These are phyloP conservation scores for Talaromyces sp. DNA, from an alignment of 2,329 filamentous ascomycete species.

Conservation along the genomic window DNA sequence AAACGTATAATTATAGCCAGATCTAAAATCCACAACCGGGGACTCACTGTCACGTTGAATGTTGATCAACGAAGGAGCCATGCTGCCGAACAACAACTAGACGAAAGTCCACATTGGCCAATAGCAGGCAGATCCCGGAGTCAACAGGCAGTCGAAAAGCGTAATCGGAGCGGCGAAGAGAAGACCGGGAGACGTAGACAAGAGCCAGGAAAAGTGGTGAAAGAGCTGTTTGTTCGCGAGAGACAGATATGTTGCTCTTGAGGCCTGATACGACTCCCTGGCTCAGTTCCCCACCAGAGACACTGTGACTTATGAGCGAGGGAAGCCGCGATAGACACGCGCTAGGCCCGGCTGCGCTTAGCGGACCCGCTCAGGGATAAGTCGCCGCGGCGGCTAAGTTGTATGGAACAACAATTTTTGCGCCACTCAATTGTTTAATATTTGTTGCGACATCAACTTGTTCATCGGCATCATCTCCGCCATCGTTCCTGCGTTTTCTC, in stretches of 20 bases:
- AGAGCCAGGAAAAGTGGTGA: background rate
- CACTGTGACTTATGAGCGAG: background rate
- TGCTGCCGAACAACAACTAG: conserved; percentile 44
- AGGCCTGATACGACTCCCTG: background rate
- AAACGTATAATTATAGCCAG: background rate
- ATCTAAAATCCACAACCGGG: background rate
- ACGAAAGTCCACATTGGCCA: conserved; percentile 9
- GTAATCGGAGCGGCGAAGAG: background rate
- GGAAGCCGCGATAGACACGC: conserved; percentile 4
- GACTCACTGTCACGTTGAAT: conserved; percentile 70
- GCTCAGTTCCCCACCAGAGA: conserved; percentile 21
- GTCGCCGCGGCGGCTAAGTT: background rate
- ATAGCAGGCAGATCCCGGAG: background rate
- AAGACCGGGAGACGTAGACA: background rate
- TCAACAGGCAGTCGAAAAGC: background rate
- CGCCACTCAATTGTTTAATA: background rate
- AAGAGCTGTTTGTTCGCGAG: background rate
- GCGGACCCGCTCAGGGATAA: conserved; percentile 4
- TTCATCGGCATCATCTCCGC: background rate
- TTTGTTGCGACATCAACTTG: background rate
- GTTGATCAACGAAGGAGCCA: conserved; percentile 79
- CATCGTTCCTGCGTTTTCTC: background rate
- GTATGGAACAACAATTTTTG: background rate
- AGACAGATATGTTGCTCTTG: background rate
- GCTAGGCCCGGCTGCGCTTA: background rate